Evolutionary conservation across 2,329 filamentous ascomycete genomes (phyloP).

Genomic region (Ceratocystis ficicola): DNA sequence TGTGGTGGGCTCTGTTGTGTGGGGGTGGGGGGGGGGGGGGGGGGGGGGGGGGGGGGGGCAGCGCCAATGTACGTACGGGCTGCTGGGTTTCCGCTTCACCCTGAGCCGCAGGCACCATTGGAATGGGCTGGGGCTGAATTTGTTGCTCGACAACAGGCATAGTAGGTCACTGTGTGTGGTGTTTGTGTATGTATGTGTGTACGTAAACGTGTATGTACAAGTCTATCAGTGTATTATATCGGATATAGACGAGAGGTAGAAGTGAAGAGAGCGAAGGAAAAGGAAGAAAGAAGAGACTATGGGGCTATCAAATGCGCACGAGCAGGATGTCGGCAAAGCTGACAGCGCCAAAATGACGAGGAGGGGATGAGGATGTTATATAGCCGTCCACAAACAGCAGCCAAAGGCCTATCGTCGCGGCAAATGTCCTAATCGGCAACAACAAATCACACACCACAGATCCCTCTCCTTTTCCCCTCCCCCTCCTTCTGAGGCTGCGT

Average conservation of each 20-base stretch:
- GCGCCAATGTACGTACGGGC: constrained; percentile 8
- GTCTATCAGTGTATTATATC: no score
- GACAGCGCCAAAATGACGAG: neutral
- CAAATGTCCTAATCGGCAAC: neutral
- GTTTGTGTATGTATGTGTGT: neutral
- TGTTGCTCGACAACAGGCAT: constrained; percentile 17
- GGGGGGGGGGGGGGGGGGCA: no score
- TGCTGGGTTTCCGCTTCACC: constrained; percentile 13
- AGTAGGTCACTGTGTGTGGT: neutral
- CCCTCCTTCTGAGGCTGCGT: neutral
- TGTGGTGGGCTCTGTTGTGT: no score
- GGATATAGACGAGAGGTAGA: no score
- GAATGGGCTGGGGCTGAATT: constrained; percentile 10
- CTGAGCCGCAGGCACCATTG: constrained; percentile 10
- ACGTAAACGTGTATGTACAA: no score
- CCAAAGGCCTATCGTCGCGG: neutral
- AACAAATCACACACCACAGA: neutral
- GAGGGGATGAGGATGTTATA: neutral
- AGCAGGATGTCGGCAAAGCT: neutral
- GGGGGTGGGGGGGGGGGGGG: no score
- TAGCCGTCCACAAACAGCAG: neutral
- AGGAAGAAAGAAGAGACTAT: neutral
- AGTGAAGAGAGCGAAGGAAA: neutral
- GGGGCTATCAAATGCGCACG: neutral
- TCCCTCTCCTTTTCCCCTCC: neutral